Conservation (phyloP, 2,329 filamentous ascomycete species). For the Rhynchosporium secalis region DNA sequence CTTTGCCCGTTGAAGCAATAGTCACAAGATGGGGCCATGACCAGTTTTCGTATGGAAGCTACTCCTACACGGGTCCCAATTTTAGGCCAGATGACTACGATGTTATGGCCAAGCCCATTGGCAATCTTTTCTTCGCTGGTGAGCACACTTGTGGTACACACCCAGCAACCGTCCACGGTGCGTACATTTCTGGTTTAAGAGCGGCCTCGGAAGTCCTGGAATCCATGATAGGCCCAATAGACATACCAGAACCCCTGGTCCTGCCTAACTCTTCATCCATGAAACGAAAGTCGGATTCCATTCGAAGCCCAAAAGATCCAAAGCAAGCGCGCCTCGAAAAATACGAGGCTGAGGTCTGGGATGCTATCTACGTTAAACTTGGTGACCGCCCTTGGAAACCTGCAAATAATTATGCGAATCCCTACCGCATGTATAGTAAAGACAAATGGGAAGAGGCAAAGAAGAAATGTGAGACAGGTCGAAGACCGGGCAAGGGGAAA, state of each 20-base stretch:
- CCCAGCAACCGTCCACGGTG: slow-evolving; percentile 94
- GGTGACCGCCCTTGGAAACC: slow-evolving; percentile 77
- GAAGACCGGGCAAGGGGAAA: slow-evolving; percentile 63
- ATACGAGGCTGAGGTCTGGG: slow-evolving; percentile 56
- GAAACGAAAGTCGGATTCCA: slow-evolving; percentile 54
- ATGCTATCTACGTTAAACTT: slow-evolving; percentile 56
- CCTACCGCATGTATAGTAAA: slow-evolving; percentile 88
- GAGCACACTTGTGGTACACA: slow-evolving; percentile 96
- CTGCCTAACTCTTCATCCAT: slow-evolving; percentile 56
- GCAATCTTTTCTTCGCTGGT: slow-evolving; percentile 91
- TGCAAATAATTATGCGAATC: slow-evolving; percentile 72
- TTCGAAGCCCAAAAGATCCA: slow-evolving; percentile 46
- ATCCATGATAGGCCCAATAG: slow-evolving; percentile 76
- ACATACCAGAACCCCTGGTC: slow-evolving; percentile 74
- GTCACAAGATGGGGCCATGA: slow-evolving; percentile 93
- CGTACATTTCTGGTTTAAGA: slow-evolving; percentile 88
- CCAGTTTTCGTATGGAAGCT: slow-evolving; percentile 87
- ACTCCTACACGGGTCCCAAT: slow-evolving; percentile 85
- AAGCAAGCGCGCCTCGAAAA: slow-evolving; percentile 55
- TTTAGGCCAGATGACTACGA: slow-evolving; percentile 90
- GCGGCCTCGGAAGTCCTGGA: slow-evolving; percentile 86
- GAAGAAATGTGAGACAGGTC: slow-evolving; percentile 62
- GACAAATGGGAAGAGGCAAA: slow-evolving; percentile 66
- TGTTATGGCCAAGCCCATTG: slow-evolving; percentile 78
- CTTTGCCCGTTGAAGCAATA: slow-evolving; percentile 79